Evolutionary conservation across 2,329 filamentous ascomycete genomes (phyloP).

Genomic region (Fusarium sp.): DNA sequence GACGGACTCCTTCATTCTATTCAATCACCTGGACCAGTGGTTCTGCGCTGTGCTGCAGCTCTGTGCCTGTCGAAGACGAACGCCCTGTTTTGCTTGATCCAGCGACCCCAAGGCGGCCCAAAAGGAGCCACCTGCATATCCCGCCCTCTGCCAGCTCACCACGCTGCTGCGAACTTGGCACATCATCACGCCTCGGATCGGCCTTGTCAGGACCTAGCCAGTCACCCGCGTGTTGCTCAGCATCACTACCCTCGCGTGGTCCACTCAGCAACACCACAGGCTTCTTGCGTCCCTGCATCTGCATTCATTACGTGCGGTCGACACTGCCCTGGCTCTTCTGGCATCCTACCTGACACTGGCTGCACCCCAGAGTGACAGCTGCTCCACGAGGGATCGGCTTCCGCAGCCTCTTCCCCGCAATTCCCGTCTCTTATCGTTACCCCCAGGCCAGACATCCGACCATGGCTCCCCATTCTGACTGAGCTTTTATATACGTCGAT

Average conservation of each 20-base stretch:
- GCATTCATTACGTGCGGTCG: constrained; percentile 38
- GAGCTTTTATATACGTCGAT: constrained; percentile 52
- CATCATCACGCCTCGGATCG: constrained; percentile 42
- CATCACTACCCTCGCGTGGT: constrained; percentile 21
- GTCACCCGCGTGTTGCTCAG: constrained; percentile 30
- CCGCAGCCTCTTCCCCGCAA: constrained; percentile 42
- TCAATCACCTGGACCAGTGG: constrained; percentile 30
- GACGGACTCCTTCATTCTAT: constrained; percentile 20
- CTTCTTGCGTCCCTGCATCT: constrained; percentile 42
- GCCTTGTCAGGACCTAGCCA: constrained; percentile 37
- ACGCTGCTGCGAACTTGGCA: constrained; percentile 44
- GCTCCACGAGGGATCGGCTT: constrained; percentile 42
- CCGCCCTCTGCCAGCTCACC: constrained; percentile 46
- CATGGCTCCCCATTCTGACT: constrained; percentile 49
- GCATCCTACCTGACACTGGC: constrained; percentile 28
- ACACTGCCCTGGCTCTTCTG: constrained; percentile 32
- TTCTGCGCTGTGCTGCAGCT: constrained; percentile 41
- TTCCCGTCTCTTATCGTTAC: constrained; percentile 34
- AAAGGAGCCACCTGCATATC: constrained; percentile 50
- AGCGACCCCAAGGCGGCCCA: constrained; percentile 39
- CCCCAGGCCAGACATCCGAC: constrained; percentile 44
- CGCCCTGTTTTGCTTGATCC: constrained; percentile 37
- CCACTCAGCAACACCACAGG: constrained; percentile 37
- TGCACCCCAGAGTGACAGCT: constrained; percentile 42
- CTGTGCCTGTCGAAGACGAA: constrained; percentile 37